These are phyloP conservation scores for Obba rivulosa DNA, from an alignment of 768 basidiomycete genomes.

Conservation along the genomic window DNA sequence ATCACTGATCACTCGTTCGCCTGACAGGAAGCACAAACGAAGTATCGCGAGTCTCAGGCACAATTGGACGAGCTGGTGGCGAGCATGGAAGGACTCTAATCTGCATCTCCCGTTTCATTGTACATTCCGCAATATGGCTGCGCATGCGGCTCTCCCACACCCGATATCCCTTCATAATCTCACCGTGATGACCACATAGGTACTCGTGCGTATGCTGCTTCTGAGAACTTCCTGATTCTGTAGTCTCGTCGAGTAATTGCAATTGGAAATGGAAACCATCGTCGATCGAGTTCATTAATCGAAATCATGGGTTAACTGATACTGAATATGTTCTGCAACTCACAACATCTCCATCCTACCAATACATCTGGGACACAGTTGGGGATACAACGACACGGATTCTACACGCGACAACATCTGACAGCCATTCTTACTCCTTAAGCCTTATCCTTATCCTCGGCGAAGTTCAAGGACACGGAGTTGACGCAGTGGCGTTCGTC, in stretches of 20 bases:
- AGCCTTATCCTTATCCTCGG: slow-evolving; percentile 36
- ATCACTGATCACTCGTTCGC: slow-evolving; percentile 6
- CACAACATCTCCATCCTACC: slow-evolving; percentile 1
- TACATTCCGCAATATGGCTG: too few species aligned
- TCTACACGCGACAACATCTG: background rate
- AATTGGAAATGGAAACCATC: too few species aligned
- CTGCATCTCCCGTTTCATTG: too few species aligned
- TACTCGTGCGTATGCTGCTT: slow-evolving; percentile 1
- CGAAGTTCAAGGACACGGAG: slow-evolving; percentile 79
- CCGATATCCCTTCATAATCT: slow-evolving; percentile 1
- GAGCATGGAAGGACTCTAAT: slow-evolving; percentile 54
- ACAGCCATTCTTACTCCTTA: background rate
- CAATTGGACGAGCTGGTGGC: slow-evolving; percentile 82
- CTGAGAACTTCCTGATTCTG: too few species aligned
- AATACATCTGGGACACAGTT: slow-evolving; percentile 1
- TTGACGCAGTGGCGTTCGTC: slow-evolving; percentile 90
- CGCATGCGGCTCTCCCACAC: too few species aligned
- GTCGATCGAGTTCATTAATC: too few species aligned
- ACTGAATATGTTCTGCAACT: background rate
- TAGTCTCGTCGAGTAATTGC: too few species aligned
- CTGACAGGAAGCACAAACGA: slow-evolving; percentile 60
- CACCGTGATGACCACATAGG: slow-evolving; percentile 4
- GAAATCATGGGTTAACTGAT: background rate
- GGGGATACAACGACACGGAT: slow-evolving; percentile 4
- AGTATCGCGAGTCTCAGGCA: slow-evolving; percentile 66